These are phyloP conservation scores for Lactarius tabidus DNA, from an alignment of 768 basidiomycete species.

Conservation along the genomic window DNA sequence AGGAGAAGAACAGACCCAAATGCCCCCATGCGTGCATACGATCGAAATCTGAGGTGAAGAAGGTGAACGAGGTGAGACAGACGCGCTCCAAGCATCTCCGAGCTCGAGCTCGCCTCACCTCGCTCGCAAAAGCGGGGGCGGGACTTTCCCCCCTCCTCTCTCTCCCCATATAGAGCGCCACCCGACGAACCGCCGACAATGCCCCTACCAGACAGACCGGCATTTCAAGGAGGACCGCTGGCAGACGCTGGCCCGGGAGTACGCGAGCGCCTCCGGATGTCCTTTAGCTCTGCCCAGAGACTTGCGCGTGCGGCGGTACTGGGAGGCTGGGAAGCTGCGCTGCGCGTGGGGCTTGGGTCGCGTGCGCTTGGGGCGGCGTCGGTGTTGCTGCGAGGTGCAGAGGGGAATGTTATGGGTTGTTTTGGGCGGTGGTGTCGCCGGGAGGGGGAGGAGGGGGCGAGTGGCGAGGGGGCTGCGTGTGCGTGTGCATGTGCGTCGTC, in stretches of 20 bases:
- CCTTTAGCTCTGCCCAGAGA: slow-evolving; percentile 25
- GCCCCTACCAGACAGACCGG: not conserved
- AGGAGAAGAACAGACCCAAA: not conserved
- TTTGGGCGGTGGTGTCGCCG: slow-evolving; percentile 17
- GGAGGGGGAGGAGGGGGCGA: not conserved
- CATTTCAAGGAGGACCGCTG: no score
- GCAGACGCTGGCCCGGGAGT: slow-evolving; percentile 15
- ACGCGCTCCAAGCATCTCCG: not conserved
- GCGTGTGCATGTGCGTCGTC: slow-evolving; percentile 13
- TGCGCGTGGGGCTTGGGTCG: slow-evolving; percentile 38
- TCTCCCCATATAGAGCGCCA: not conserved
- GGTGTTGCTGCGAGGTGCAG: slow-evolving; percentile 15
- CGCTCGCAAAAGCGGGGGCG: no score
- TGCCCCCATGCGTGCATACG: not conserved
- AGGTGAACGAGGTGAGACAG: not conserved
- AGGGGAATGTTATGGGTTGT: not conserved
- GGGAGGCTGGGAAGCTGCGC: slow-evolving; percentile 24
- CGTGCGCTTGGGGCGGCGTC: slow-evolving; percentile 33
- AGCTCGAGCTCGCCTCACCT: no score
- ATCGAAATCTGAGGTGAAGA: not conserved
- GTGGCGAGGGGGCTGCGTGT: slow-evolving; percentile 11
- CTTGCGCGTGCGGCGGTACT: slow-evolving; percentile 15
- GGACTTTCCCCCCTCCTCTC: no score
- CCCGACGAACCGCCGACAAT: not conserved
- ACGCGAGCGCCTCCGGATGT: slow-evolving; percentile 18